Base-by-base conservation (phyloP, 116 monocot species). In the Trichopus zeylanicus region DNA sequence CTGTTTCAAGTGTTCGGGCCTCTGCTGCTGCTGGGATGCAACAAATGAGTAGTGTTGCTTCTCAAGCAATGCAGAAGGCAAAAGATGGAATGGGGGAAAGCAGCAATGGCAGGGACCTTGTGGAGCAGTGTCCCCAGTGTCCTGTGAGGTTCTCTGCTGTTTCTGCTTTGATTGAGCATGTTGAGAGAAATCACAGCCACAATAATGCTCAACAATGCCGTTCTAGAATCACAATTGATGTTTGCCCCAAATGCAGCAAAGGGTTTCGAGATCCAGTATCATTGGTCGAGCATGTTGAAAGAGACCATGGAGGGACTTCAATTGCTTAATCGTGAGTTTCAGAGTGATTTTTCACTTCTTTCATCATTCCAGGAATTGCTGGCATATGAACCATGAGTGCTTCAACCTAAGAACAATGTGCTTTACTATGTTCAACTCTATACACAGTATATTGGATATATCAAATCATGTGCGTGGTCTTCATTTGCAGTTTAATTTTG, bases 201-300 rank as follows among this genome's bases (percentile, higher is more conserved):
- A 23, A 21, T n/a, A n/a, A n/a, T 29, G 24, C 20, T 31, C 67
- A 23, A 32, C 3, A 19, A 26, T 23, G 30, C 73, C 70, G 16
- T 25, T 59, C 8, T 62, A 64, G 71, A 46, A 63, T 71, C 18
- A 56, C 73, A 0, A 58, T 89, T 53, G 94, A 86, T 77, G 76
- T 86, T 47, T 94, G 94, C 57, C 95, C 95, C 11, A 95, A 81
- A 66, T 95, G 95, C 51, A 84, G 83, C 63, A 90, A 77, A 74
- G 95, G 70, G n/a, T 95, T 95, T 48, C 47, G 63, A 51, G 81
- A 90, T 57, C 90, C 95, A 16, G 90, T 90, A 26, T 68, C 78
- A 66, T 60, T 95, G 35, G 87, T 95, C 47, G 60, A 90, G 67
- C 95, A 95, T 79, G 84, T 95, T 20, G 95, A 95, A 73, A 90